Evolutionary conservation across 2,329 filamentous ascomycete species (phyloP).

Genomic region (Pseudocercospora fuligena): DNA sequence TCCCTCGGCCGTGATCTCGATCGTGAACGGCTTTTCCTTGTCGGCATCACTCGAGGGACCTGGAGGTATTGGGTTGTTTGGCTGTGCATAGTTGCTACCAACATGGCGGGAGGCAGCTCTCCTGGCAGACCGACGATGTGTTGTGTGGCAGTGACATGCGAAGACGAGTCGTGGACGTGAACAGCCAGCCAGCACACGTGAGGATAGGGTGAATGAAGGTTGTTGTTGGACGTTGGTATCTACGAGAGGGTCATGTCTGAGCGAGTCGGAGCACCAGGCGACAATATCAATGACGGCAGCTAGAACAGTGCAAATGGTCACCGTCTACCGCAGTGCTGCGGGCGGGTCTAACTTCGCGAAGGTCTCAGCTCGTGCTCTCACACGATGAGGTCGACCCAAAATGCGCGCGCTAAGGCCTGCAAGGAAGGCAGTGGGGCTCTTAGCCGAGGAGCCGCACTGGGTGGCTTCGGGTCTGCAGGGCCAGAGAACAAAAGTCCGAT

Average conservation of each 20-base stretch:
- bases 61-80: conserved; percentile 41
- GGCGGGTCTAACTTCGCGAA: conserved; percentile 15
- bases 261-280: conserved; percentile 1
- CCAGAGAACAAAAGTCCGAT: conserved; percentile 26
- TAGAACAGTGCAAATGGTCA: neutral
- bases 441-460: conserved; percentile 26
- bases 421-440: conserved; percentile 15
- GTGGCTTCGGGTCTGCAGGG: conserved; percentile 14
- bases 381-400: conserved; percentile 26
- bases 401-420: conserved; percentile 18
- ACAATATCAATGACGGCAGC: conserved; percentile 4
- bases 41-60: conserved; percentile 42
- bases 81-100: conserved; percentile 25
- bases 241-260: conserved; percentile 3
- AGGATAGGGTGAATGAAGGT: neutral
- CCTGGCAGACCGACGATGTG: neutral
- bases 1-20: conserved; percentile 37
- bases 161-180: neutral
- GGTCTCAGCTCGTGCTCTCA: conserved; percentile 19
- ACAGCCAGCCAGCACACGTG: neutral
- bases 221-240: conserved; percentile 3
- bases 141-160: conserved; percentile 4
- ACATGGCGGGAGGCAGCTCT: conserved; percentile 21
- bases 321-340: neutral
- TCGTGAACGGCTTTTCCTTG: conserved; percentile 40